phyloP scores from a whole-genome alignment of 2,329 filamentous ascomycete species.

The Colletotrichum melonis region DNA sequence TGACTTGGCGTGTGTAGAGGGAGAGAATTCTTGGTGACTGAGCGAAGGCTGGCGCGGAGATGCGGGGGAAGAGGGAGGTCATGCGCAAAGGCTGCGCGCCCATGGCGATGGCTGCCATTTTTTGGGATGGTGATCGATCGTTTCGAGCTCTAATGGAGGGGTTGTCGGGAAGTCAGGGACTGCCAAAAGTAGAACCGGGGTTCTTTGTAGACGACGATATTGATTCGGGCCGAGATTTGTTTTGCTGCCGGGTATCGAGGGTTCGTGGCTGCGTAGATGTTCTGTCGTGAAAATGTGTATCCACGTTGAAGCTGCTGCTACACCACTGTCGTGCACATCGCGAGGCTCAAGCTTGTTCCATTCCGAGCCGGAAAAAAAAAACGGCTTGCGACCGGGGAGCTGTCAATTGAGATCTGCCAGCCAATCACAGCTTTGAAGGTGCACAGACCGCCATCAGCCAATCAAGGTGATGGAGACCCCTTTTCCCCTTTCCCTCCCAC shows the following conservation, averaged over 20 bases:
- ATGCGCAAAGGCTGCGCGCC: slow-evolving; percentile 34
- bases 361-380: slow-evolving; percentile 27
- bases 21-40: slow-evolving; percentile 56
- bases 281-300: not conserved
- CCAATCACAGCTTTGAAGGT: slow-evolving; percentile 31
- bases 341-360: slow-evolving; percentile 22
- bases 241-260: not conserved
- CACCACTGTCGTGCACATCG: slow-evolving; percentile 15
- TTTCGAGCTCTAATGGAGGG: slow-evolving; percentile 14
- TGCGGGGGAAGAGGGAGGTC: slow-evolving; percentile 66
- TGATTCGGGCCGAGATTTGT: not conserved
- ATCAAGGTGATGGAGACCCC: slow-evolving; percentile 36
- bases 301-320: slow-evolving; percentile 1
- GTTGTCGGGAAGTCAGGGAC: not conserved
- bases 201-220: not conserved
- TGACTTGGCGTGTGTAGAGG: slow-evolving; percentile 57
- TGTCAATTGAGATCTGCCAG: slow-evolving; percentile 30
- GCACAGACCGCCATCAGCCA: slow-evolving; percentile 32
- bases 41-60: slow-evolving; percentile 55
- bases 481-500: slow-evolving; percentile 53
- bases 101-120: slow-evolving; percentile 55
- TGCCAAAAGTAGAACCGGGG: not conserved
- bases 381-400: slow-evolving; percentile 22
- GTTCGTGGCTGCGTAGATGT: not conserved
- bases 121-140: slow-evolving; percentile 36